A percentile compares a stretch with the other conserved stretches of the same genome.
Conservation (phyloP, 139 green algal species). For the Astrephomene gubernaculifera region DNA sequence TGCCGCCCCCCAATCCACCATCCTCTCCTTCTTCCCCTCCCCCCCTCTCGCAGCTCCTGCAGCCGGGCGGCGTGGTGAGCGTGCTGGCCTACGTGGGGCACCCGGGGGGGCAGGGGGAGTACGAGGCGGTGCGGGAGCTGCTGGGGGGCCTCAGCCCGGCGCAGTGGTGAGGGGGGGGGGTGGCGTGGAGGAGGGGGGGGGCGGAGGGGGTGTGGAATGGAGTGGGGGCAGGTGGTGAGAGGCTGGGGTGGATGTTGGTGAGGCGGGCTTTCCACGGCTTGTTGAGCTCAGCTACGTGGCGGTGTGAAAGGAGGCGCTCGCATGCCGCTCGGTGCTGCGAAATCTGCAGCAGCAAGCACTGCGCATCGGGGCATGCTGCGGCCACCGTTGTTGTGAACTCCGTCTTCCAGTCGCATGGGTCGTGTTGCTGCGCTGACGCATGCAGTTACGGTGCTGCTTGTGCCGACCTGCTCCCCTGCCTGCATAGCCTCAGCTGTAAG, state of each 20-base stretch:
- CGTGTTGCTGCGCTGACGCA: background rate
- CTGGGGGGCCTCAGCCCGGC: conserved; percentile 3
- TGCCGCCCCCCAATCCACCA: background rate
- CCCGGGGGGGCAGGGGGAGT: conserved; percentile 68
- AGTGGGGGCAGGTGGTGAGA: background rate
- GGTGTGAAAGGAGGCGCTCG: too few species aligned
- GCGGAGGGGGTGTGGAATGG: background rate
- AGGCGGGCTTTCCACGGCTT: too few species aligned
- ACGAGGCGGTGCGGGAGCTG: conserved; percentile 49
- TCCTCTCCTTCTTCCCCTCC: background rate
- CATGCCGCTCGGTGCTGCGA: too few species aligned
- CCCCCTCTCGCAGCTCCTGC: conserved; percentile 6
- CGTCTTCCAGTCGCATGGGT: background rate
- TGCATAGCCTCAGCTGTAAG: background rate
- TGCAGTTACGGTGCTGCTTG: background rate
- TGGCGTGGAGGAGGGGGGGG: background rate
- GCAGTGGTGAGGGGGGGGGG: conserved; percentile 33
- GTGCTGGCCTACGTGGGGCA: conserved; percentile 76
- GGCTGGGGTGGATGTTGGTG: background rate
- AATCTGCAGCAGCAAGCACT: too few species aligned
- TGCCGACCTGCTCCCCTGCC: background rate
- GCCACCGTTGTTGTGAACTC: too few species aligned
- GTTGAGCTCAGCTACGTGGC: too few species aligned
- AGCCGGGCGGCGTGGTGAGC: conserved; percentile 58
- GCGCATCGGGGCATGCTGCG: too few species aligned